Conservation (phyloP, 2,329 filamentous ascomycete genomes). For the Thielaviopsis musarum region DNA sequence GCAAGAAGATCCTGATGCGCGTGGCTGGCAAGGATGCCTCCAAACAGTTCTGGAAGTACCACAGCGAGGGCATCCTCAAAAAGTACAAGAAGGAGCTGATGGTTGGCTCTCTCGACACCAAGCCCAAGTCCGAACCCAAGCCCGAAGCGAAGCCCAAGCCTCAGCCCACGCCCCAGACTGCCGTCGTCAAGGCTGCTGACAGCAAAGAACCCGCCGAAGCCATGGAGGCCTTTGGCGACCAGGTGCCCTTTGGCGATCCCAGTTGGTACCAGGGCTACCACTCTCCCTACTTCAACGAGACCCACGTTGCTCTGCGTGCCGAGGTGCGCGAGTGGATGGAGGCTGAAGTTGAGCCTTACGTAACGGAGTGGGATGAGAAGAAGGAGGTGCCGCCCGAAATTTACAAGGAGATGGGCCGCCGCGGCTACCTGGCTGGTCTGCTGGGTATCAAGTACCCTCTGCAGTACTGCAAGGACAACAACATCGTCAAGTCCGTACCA, state of each 20-base stretch:
- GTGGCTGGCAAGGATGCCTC: conserved; percentile 50
- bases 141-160: conserved; percentile 25
- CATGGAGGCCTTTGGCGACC: conserved; percentile 61
- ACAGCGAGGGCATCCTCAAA: conserved; percentile 75
- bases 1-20: conserved; percentile 47
- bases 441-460: conserved; percentile 70
- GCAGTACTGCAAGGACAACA: conserved; percentile 52
- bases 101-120: conserved; percentile 76
- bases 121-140: conserved; percentile 43
- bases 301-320: conserved; percentile 75
- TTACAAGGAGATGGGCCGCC: conserved; percentile 89
- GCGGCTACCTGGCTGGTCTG: conserved; percentile 84
- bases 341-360: conserved; percentile 71
- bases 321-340: conserved; percentile 92
- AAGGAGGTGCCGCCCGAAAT: conserved; percentile 76
- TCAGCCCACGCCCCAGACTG: conserved; percentile 19
- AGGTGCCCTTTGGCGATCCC: conserved; percentile 84
- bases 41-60: conserved; percentile 56
- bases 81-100: conserved; percentile 66
- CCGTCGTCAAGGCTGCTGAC: conserved; percentile 15
- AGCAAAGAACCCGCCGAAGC: conserved; percentile 36
- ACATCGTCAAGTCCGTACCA: conserved; percentile 56
- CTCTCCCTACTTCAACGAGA: conserved; percentile 91
- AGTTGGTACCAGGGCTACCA: conserved; percentile 93
- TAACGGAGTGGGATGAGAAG: conserved; percentile 93